Percentiles rank a stretch among this genome's conserved stretches.
phyloP scores from a whole-genome alignment of 352 stramenopile genomes.

The Phytophthora palmivora region DNA sequence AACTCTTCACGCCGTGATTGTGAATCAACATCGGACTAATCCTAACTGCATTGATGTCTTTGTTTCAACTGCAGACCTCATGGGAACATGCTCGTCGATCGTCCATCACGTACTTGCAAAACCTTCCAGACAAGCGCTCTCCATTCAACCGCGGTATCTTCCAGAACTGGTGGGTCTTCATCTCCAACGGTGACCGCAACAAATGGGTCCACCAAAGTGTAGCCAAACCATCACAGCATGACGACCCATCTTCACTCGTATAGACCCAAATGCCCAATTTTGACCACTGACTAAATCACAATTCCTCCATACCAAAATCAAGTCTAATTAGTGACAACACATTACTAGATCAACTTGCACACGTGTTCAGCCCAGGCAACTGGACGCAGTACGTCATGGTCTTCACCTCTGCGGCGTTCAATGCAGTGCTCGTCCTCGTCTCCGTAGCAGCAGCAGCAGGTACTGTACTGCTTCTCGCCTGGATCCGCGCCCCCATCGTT shows the following conservation, averaged over 20 bases:
- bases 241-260: conserved; percentile 27
- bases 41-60: conserved; percentile 1
- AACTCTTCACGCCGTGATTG: neutral
- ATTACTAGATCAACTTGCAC: conserved; percentile 16
- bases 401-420: conserved; percentile 20
- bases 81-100: conserved; percentile 77
- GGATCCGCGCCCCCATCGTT: conserved; percentile 63
- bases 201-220: conserved; percentile 63
- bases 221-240: conserved; percentile 30
- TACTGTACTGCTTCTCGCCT: conserved; percentile 50
- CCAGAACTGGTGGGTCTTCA: conserved; percentile 71
- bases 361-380: conserved; percentile 25
- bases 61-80: conserved; percentile 53
- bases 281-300: conserved; percentile 28
- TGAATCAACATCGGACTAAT: neutral
- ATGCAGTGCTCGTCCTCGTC: conserved; percentile 25
- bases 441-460: conserved; percentile 35
- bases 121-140: conserved; percentile 60
- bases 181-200: conserved; percentile 55
- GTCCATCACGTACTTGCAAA: conserved; percentile 78
- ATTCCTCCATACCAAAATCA: conserved; percentile 9
- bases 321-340: neutral
- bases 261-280: conserved; percentile 22
- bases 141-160: conserved; percentile 70
- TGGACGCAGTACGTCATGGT: conserved; percentile 12